Conservation (phyloP, 352 stramenopile genomes). For the Globisporangium cystogenes region DNA sequence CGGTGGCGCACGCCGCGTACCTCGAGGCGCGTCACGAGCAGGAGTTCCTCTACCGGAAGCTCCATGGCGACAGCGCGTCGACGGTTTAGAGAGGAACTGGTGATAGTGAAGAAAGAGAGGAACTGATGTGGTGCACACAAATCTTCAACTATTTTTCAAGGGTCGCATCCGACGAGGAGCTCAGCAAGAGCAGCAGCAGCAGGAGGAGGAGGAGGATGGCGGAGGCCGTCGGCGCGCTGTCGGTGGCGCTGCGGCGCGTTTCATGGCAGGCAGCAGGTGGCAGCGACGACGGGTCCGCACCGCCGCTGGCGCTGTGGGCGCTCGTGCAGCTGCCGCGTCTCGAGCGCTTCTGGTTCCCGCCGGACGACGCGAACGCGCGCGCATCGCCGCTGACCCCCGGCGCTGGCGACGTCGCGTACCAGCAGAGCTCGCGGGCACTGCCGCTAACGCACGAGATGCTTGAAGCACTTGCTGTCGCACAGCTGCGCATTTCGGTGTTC, state of each 20-base stretch:
- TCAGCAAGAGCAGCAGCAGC: no score
- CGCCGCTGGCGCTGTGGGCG: neutral
- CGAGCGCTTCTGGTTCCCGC: slow-evolving; percentile 1
- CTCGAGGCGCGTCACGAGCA: slow-evolving; percentile 60
- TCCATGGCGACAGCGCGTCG: slow-evolving; percentile 27
- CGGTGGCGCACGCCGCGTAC: slow-evolving; percentile 49
- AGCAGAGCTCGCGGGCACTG: slow-evolving; percentile 41
- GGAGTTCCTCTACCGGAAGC: slow-evolving; percentile 65
- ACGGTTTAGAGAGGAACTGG: neutral
- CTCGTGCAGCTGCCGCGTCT: neutral
- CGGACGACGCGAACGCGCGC: neutral
- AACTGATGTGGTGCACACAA: neutral
- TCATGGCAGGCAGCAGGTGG: neutral
- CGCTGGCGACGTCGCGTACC: slow-evolving; percentile 23
- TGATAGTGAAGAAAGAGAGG: neutral
- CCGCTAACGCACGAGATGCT: slow-evolving; percentile 25
- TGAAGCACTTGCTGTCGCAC: slow-evolving; percentile 29
- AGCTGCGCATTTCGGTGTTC: slow-evolving; percentile 38
- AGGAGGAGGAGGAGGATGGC: neutral
- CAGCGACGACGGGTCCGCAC: neutral
- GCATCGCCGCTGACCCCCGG: neutral
- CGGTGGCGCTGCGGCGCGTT: neutral
- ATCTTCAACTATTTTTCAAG: neutral
- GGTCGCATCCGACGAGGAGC: neutral
- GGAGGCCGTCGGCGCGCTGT: neutral